phyloP scores from a whole-genome alignment of 371 early-diverging fungal species.

The Mortierella sp. region DNA sequence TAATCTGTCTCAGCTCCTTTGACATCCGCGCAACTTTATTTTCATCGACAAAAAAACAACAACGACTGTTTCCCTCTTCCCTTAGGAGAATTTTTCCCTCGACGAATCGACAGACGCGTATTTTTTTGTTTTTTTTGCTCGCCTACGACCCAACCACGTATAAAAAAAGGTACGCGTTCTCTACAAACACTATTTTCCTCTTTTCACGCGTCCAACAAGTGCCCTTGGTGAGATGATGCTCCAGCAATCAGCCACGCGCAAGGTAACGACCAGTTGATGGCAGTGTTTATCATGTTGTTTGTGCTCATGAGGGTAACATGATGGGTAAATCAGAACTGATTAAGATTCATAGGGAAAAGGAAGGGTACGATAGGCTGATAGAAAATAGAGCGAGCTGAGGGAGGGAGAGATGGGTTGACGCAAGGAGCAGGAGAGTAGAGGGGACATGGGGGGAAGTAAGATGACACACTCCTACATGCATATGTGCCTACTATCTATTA shows the following conservation, averaged over 20 bases:
- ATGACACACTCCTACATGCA: neutral
- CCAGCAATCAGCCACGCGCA: neutral
- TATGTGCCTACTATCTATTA: neutral
- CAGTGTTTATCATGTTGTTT: neutral
- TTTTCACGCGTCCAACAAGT: neutral
- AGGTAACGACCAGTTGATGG: neutral
- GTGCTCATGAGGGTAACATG: neutral
- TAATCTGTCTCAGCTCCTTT: too few relatives aligned
- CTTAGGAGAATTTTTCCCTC: too few relatives aligned
- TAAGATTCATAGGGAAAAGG: neutral
- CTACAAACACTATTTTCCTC: neutral
- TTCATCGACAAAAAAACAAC: neutral
- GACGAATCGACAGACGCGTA: neutral
- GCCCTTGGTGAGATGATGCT: neutral
- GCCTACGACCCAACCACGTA: neutral
- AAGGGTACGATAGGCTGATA: neutral
- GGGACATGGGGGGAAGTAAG: neutral
- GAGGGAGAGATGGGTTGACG: too few relatives aligned
- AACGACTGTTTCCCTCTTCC: neutral
- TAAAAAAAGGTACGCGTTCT: too few relatives aligned
- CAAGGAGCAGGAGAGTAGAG: neutral
- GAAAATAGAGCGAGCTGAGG: too few relatives aligned
- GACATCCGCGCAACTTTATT: too few relatives aligned
- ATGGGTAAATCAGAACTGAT: neutral
- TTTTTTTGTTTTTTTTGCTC: neutral